Evolutionary conservation across 495 filamentous ascomycete genomes (phyloP).

Genomic region (Podospora anserina): DNA sequence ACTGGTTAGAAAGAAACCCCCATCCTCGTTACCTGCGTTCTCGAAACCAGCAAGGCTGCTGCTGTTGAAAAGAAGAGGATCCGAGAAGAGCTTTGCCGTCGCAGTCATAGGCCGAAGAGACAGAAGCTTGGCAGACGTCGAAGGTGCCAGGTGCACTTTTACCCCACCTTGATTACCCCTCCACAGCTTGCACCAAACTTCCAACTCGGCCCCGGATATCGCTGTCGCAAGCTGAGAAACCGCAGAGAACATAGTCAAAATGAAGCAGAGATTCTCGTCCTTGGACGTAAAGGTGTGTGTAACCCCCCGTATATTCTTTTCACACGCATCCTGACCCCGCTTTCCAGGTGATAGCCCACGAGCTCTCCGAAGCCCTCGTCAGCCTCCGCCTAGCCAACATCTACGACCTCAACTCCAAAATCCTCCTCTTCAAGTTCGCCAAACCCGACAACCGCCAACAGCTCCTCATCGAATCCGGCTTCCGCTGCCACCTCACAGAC

Average conservation of each 20-base stretch:
- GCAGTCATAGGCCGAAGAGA: background rate
- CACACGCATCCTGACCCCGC: background rate
- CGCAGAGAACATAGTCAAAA: constrained; percentile 40
- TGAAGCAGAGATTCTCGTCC: constrained; percentile 98
- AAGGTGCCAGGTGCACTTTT: background rate
- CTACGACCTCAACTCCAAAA: constrained; percentile 91
- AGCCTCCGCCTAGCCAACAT: constrained; percentile 84
- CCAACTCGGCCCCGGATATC: background rate
- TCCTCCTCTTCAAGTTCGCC: constrained; percentile 89
- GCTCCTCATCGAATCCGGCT: constrained; percentile 88
- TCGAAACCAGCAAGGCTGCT: background rate
- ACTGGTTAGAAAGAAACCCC: background rate
- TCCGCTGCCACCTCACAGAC: constrained; percentile 89
- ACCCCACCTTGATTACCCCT: background rate
- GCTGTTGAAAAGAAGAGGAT: background rate
- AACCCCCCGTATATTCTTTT: background rate
- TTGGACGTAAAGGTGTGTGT: constrained; percentile 73
- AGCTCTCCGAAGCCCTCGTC: constrained; percentile 72
- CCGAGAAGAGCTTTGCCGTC: background rate
- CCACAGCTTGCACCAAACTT: background rate
- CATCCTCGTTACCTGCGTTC: background rate
- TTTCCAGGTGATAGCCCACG: constrained; percentile 79
- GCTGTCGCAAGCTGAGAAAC: background rate
- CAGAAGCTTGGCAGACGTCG: background rate
- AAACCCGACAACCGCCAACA: constrained; percentile 84